These are phyloP conservation scores for Trametopsis cervina DNA, from an alignment of 768 basidiomycete species.

Conservation along the genomic window DNA sequence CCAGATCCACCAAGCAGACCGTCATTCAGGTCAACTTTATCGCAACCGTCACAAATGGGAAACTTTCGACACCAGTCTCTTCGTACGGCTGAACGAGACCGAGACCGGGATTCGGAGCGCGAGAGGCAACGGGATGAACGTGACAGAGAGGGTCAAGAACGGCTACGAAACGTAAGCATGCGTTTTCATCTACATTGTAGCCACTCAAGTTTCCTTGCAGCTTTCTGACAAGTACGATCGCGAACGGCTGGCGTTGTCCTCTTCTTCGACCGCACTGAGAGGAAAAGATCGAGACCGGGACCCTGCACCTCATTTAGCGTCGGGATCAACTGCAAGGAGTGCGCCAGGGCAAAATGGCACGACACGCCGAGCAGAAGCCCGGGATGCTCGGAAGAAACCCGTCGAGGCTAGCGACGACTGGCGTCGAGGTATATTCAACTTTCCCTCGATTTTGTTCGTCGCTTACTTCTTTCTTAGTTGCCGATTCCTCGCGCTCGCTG, in stretches of 20 bases:
- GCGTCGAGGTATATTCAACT: constrained; percentile 59
- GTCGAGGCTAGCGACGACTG: constrained; percentile 79
- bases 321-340: constrained; percentile 35
- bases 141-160: constrained; percentile 74
- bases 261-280: constrained; percentile 36
- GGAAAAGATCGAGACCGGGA: constrained; percentile 72
- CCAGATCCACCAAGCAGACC: constrained; percentile 52
- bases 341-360: constrained; percentile 26
- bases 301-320: constrained; percentile 48
- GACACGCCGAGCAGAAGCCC: constrained; percentile 48
- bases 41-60: constrained; percentile 89
- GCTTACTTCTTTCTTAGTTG: constrained; percentile 26
- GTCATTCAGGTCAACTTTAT: constrained; percentile 62
- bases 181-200: constrained; percentile 6
- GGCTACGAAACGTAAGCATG: constrained; percentile 62
- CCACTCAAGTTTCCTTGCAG: constrained; percentile 30
- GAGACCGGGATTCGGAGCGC: constrained; percentile 33
- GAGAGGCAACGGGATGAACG: constrained; percentile 49
- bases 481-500: constrained; percentile 41
- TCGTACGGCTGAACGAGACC: constrained; percentile 52
- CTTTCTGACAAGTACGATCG: constrained; percentile 86
- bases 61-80: constrained; percentile 87
- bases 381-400: constrained; percentile 63
- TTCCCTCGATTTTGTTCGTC: constrained; percentile 3
- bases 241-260: constrained; percentile 58